Evolutionary conservation across 768 basidiomycete genomes (phyloP).

Genomic region (Lentinula aciculospora): DNA sequence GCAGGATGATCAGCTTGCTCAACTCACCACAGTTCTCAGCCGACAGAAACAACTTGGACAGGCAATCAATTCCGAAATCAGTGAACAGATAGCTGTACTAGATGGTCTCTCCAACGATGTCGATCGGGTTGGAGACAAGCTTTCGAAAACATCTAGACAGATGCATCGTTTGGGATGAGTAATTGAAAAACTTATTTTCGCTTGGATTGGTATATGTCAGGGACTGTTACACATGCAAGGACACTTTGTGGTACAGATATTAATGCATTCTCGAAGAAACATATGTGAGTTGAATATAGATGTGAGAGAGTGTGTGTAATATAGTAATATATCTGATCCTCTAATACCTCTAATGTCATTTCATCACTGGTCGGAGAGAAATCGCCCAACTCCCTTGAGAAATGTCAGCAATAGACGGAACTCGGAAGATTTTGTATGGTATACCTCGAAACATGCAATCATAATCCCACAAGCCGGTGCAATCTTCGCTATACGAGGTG

Average conservation of each 20-base stretch:
- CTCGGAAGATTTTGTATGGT: slow-evolving; percentile 15
- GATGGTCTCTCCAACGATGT: slow-evolving; percentile 75
- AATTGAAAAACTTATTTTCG: slow-evolving; percentile 5
- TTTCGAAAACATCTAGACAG: slow-evolving; percentile 76
- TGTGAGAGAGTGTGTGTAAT: neutral
- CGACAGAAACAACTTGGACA: slow-evolving; percentile 84
- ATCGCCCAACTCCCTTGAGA: slow-evolving; percentile 52
- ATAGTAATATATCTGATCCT: neutral
- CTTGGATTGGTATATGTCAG: neutral
- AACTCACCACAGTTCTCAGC: slow-evolving; percentile 75
- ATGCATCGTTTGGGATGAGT: slow-evolving; percentile 67
- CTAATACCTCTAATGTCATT: neutral
- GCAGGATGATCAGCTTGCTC: slow-evolving; percentile 79
- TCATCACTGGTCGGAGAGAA: slow-evolving; percentile 31
- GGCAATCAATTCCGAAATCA: slow-evolving; percentile 81
- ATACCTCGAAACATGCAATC: slow-evolving; percentile 93
- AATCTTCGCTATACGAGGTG: slow-evolving; percentile 90
- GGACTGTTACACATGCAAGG: neutral
- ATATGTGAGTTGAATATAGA: neutral
- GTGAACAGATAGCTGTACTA: slow-evolving; percentile 78
- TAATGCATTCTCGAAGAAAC: neutral
- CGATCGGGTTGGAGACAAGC: slow-evolving; percentile 71
- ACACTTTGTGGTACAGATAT: neutral
- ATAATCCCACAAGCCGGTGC: slow-evolving; percentile 98
- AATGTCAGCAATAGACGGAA: slow-evolving; percentile 9